phyloP scores from a whole-genome alignment of 352 stramenopile genomes.

The Aphanomyces stellatus region DNA sequence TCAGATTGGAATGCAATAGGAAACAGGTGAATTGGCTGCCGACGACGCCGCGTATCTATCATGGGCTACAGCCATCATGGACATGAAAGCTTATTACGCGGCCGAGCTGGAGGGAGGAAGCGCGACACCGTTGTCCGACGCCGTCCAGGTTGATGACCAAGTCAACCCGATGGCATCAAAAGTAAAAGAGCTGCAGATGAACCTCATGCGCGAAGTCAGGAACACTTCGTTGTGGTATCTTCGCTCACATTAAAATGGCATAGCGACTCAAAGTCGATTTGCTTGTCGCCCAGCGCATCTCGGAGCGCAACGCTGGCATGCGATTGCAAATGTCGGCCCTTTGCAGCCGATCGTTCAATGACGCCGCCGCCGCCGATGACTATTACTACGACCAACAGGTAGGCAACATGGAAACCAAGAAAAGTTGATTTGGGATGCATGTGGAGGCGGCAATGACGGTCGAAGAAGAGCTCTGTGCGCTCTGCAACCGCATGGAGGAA shows the following conservation, averaged over 20 bases:
- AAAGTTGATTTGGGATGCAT: no score
- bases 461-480: slow-evolving; percentile 33
- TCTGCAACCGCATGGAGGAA: slow-evolving; percentile 40
- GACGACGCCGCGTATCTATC: slow-evolving; percentile 41
- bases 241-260: no score
- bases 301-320: slow-evolving; percentile 44
- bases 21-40: slow-evolving; percentile 39
- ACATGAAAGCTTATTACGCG: slow-evolving; percentile 28
- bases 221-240: no score
- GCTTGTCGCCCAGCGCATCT: slow-evolving; percentile 57
- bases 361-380: neutral
- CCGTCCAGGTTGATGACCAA: no score
- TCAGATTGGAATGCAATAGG: slow-evolving; percentile 20
- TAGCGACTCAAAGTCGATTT: slow-evolving; percentile 72
- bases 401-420: no score
- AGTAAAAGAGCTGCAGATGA: slow-evolving; percentile 45
- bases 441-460: slow-evolving; percentile 24
- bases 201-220: slow-evolving; percentile 57
- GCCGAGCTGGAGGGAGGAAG: no score
- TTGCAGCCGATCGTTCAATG: neutral
- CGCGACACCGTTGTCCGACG: no score
- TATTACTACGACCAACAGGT: no score
- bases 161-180: neutral
- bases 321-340: slow-evolving; percentile 66
- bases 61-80: slow-evolving; percentile 54